phyloP scores from a whole-genome alignment of 2,329 filamentous ascomycete species.

The Camillea tinctor region DNA sequence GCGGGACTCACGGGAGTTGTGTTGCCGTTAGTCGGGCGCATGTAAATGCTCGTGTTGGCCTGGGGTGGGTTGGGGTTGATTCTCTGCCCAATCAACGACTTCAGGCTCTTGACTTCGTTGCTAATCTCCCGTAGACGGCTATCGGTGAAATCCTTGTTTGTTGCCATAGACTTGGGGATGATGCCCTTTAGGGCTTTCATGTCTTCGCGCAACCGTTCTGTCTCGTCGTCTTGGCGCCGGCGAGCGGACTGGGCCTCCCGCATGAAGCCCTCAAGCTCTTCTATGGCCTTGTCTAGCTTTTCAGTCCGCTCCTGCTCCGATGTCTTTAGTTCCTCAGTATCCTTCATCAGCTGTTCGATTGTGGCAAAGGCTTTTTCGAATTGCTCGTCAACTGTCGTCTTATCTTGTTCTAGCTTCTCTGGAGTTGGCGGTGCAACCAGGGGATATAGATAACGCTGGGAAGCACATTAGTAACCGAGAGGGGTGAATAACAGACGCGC shows the following conservation, averaged over 20 bases:
- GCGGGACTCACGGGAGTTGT: constrained; percentile 13
- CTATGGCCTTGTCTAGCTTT: constrained; percentile 75
- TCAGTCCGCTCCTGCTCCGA: constrained; percentile 83
- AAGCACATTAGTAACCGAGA: constrained; percentile 35
- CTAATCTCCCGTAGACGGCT: constrained; percentile 80
- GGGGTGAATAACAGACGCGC: neutral
- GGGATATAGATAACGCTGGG: constrained; percentile 87
- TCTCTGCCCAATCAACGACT: constrained; percentile 73
- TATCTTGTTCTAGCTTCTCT: constrained; percentile 91
- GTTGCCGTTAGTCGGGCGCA: constrained; percentile 17
- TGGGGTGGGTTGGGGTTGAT: constrained; percentile 40
- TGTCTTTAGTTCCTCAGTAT: constrained; percentile 83
- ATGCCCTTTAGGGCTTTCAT: constrained; percentile 77
- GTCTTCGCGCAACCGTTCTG: constrained; percentile 81
- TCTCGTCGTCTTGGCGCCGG: constrained; percentile 81
- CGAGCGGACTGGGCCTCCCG: constrained; percentile 78
- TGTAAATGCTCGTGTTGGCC: constrained; percentile 14
- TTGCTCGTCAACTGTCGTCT: constrained; percentile 85
- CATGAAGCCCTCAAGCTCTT: constrained; percentile 82
- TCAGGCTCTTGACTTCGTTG: constrained; percentile 85
- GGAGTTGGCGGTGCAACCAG: constrained; percentile 91
- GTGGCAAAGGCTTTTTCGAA: constrained; percentile 90
- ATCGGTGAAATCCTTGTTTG: constrained; percentile 83
- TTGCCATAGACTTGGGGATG: constrained; percentile 85
- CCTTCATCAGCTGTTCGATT: constrained; percentile 86